Evolutionary conservation across 805 yeast species (phyloP).

Genomic region (Candida dendrica): DNA sequence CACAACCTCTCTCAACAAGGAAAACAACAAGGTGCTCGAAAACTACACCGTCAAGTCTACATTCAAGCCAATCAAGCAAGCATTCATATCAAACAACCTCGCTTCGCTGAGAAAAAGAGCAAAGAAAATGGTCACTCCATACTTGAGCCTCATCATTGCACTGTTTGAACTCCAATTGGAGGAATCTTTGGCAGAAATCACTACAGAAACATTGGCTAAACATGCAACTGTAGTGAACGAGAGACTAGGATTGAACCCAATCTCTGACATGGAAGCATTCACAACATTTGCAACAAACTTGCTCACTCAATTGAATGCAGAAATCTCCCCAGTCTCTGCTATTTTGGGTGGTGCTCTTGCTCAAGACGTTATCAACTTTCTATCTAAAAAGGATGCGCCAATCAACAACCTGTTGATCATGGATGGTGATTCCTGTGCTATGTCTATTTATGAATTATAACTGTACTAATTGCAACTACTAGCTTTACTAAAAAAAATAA

Average conservation of each 20-base stretch:
- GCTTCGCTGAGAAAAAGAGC: slow-evolving; percentile 26
- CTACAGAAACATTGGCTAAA: slow-evolving; percentile 21
- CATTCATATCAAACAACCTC: slow-evolving; percentile 22
- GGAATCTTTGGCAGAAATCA: slow-evolving; percentile 14
- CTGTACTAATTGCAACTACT: neutral
- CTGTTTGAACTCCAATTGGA: slow-evolving; percentile 37
- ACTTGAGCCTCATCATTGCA: slow-evolving; percentile 54
- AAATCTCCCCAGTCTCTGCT: slow-evolving; percentile 79
- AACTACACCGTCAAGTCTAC: slow-evolving; percentile 28
- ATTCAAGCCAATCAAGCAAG: slow-evolving; percentile 29
- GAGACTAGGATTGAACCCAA: slow-evolving; percentile 32
- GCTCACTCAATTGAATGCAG: slow-evolving; percentile 45
- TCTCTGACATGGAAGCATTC: slow-evolving; percentile 33
- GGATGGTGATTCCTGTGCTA: slow-evolving; percentile 63
- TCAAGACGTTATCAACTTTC: slow-evolving; percentile 81
- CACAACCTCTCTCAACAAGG: slow-evolving; percentile 22
- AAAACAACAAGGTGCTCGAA: slow-evolving; percentile 29
- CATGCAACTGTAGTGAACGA: slow-evolving; percentile 25
- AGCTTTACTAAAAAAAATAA: neutral
- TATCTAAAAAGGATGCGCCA: slow-evolving; percentile 73
- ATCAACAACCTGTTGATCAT: slow-evolving; percentile 73
- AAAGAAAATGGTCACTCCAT: slow-evolving; percentile 44
- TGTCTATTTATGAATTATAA: slow-evolving; percentile 65
- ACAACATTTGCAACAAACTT: slow-evolving; percentile 25
- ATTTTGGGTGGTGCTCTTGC: slow-evolving; percentile 84